Evolutionary conservation across 371 early-diverging fungal genomes (phyloP).

Genomic region (Syncephalastrum monosporum): DNA sequence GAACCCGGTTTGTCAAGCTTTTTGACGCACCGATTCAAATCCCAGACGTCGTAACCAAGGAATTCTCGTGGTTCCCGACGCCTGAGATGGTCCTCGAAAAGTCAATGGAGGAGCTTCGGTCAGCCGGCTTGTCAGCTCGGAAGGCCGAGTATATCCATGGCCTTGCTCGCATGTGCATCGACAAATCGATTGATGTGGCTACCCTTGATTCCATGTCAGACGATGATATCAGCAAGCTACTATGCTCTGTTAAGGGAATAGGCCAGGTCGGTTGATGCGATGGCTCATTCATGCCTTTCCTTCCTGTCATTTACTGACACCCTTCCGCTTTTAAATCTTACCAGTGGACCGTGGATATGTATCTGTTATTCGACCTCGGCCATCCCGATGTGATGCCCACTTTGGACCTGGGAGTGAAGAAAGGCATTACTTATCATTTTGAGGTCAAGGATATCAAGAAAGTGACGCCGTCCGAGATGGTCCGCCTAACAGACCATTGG

Average conservation of each 20-base stretch:
- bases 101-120: slow-evolving; percentile 26
- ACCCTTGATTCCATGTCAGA: slow-evolving; percentile 39
- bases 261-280: slow-evolving; percentile 40
- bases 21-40: slow-evolving; percentile 28
- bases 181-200: slow-evolving; percentile 36
- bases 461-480: slow-evolving; percentile 43
- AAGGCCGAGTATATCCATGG: slow-evolving; percentile 46
- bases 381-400: slow-evolving; percentile 58
- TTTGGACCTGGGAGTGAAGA: slow-evolving; percentile 58
- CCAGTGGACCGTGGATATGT: slow-evolving; percentile 63
- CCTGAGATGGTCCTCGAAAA: slow-evolving; percentile 35
- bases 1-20: slow-evolving; percentile 34
- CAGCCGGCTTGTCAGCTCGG: slow-evolving; percentile 49
- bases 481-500: slow-evolving; percentile 45
- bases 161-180: slow-evolving; percentile 46
- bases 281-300: not conserved
- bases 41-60: slow-evolving; percentile 12
- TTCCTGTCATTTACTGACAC: too few relatives aligned
- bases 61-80: slow-evolving; percentile 39
- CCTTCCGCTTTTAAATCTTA: too few relatives aligned
- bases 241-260: slow-evolving; percentile 52
- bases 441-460: slow-evolving; percentile 23
- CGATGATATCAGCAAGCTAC: slow-evolving; percentile 37
- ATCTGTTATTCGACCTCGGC: slow-evolving; percentile 52
- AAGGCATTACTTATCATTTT: slow-evolving; percentile 51